Percentiles rank a stretch among this genome's conserved stretches.
Evolutionary conservation across 495 filamentous ascomycete species (phyloP).

Genomic region (Cercophora samala): DNA sequence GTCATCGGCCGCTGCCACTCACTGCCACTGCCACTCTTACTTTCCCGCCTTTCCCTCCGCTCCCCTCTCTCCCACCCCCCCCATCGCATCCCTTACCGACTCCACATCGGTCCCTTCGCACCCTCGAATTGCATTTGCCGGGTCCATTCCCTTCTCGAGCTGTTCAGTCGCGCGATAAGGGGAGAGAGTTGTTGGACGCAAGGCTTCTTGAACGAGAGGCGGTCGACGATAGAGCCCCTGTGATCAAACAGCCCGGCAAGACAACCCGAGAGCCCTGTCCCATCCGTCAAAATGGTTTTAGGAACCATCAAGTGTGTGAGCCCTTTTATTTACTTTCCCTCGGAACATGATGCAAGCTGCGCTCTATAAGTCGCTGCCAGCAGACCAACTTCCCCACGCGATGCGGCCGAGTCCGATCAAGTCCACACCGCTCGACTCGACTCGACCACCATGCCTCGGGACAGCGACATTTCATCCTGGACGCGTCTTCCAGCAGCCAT

Average conservation of each 20-base stretch:
- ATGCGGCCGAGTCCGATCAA: constrained; percentile 1
- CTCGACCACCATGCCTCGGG: neutral
- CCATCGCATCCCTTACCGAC: constrained; percentile 21
- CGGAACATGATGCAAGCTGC: neutral
- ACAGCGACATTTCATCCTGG: neutral
- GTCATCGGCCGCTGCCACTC: constrained; percentile 24
- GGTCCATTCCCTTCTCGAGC: constrained; percentile 6
- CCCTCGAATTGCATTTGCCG: constrained; percentile 25
- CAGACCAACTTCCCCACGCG: neutral
- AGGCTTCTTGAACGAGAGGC: constrained; percentile 18
- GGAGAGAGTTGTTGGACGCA: constrained; percentile 24
- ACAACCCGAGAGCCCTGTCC: constrained; percentile 29
- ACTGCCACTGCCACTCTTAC: constrained; percentile 13
- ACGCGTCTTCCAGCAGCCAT: constrained; percentile 11
- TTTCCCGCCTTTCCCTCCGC: constrained; percentile 19
- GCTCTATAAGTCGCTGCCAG: constrained; percentile 4
- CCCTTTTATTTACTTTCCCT: constrained; percentile 19
- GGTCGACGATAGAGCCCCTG: constrained; percentile 14
- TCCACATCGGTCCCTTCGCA: constrained; percentile 29
- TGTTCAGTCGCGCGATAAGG: constrained; percentile 28
- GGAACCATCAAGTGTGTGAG: constrained; percentile 76
- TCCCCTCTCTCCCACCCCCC: too few species aligned
- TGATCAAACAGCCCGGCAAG: constrained; percentile 25
- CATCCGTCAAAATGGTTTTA: constrained; percentile 62
- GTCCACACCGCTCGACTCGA: constrained; percentile 7